Evolutionary conservation across 2,329 filamentous ascomycete genomes (phyloP).

Genomic region (Gaeumannomyces sp.): DNA sequence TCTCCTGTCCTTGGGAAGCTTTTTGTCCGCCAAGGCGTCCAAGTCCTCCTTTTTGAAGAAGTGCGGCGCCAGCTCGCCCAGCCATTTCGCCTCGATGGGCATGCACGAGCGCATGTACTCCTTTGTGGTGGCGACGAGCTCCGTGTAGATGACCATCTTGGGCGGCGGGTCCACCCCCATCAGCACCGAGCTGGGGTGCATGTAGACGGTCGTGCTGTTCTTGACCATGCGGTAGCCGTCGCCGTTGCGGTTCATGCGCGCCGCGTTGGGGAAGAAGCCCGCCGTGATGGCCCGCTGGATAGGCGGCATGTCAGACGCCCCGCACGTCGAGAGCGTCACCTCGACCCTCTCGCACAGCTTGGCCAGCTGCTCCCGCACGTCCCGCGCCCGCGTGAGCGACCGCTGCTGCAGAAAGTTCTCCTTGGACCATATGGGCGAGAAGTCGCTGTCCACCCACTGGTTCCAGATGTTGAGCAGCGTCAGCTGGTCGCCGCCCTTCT

Average conservation of each 20-base stretch:
- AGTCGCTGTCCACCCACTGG: conserved; percentile 91
- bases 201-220: conserved; percentile 78
- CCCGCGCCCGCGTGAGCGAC: conserved; percentile 78
- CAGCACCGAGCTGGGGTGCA: conserved; percentile 84
- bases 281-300: conserved; percentile 85
- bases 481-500: conserved; percentile 84
- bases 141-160: conserved; percentile 83
- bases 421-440: conserved; percentile 76
- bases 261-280: conserved; percentile 92
- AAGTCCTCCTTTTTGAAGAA: conserved; percentile 90
- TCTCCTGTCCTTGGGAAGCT: conserved; percentile 32
- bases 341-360: conserved; percentile 93
- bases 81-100: conserved; percentile 77
- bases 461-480: conserved; percentile 91
- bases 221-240: conserved; percentile 89
- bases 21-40: conserved; percentile 75
- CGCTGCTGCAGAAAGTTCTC: conserved; percentile 95
- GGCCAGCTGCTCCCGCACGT: conserved; percentile 86
- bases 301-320: conserved; percentile 64
- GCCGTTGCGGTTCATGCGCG: conserved; percentile 73
- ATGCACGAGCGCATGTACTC: conserved; percentile 90
- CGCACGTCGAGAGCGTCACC: conserved; percentile 63
- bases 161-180: conserved; percentile 69
- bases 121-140: conserved; percentile 75
- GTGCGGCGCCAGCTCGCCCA: conserved; percentile 86